These are phyloP conservation scores for Neoboletus subvelutipes DNA, from an alignment of 768 basidiomycete genomes.

Conservation along the genomic window DNA sequence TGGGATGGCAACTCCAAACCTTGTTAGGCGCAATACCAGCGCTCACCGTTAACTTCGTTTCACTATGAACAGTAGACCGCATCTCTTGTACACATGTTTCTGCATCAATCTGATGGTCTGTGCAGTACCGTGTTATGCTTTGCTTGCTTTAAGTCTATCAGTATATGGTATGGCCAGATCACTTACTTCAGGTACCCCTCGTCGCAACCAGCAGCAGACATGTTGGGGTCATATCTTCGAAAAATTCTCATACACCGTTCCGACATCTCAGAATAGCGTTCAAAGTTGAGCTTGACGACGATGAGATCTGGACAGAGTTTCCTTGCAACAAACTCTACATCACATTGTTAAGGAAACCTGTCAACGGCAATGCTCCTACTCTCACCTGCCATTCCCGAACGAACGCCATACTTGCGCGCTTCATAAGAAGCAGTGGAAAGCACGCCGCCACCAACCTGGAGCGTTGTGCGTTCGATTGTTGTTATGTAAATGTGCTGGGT, in stretches of 20 bases:
- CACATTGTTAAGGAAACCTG: background rate
- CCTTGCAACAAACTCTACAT: conserved; percentile 82
- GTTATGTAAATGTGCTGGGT: background rate
- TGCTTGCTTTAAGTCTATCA: conserved; percentile 29
- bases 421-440: conserved; percentile 90
- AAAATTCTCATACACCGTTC: conserved; percentile 66
- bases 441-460: conserved; percentile 76
- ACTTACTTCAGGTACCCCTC: conserved; percentile 90
- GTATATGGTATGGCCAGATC: background rate
- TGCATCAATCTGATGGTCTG: conserved; percentile 58
- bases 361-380: background rate
- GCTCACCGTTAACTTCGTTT: conserved; percentile 87
- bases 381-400: conserved; percentile 93
- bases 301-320: conserved; percentile 91
- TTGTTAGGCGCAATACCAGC: conserved; percentile 96
- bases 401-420: conserved; percentile 84
- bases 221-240: conserved; percentile 70
- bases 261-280: conserved; percentile 71
- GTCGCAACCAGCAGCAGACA: conserved; percentile 78
- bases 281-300: conserved; percentile 56
- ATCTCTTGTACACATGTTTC: conserved; percentile 80
- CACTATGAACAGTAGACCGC: conserved; percentile 65
- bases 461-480: background rate
- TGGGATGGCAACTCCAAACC: conserved; percentile 44
- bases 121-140: conserved; percentile 81